phyloP scores from a whole-genome alignment of 495 filamentous ascomycete genomes.

The Amorphotheca resinae region DNA sequence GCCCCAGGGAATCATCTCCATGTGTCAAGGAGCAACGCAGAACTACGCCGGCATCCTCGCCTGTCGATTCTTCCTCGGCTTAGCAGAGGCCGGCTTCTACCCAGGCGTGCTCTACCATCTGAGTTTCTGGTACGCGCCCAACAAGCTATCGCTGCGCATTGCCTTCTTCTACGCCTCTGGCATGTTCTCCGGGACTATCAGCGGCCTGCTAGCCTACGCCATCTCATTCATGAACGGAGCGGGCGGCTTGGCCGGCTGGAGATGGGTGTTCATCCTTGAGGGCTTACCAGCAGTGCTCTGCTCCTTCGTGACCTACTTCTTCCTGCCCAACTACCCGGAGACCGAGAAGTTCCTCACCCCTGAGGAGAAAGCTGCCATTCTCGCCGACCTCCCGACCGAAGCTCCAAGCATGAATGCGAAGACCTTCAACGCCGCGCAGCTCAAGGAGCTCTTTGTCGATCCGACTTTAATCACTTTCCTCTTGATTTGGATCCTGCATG shows the following conservation, averaged over 20 bases:
- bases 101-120: slow-evolving; percentile 48
- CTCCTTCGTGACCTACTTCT: slow-evolving; percentile 25
- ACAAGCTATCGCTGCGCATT: slow-evolving; percentile 58
- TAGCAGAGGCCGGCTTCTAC: slow-evolving; percentile 64
- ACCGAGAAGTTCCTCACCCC: slow-evolving; percentile 27
- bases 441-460: slow-evolving; percentile 22
- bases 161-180: slow-evolving; percentile 42
- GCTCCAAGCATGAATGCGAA: neutral
- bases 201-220: slow-evolving; percentile 39
- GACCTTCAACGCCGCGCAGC: slow-evolving; percentile 21
- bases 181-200: slow-evolving; percentile 38
- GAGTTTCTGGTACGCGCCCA: slow-evolving; percentile 54
- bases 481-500: slow-evolving; percentile 29
- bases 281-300: slow-evolving; percentile 29
- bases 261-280: slow-evolving; percentile 34
- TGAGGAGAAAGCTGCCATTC: slow-evolving; percentile 25
- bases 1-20: no score
- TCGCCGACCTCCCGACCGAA: slow-evolving; percentile 10
- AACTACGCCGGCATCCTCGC: slow-evolving; percentile 57
- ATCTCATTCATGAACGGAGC: slow-evolving; percentile 42
- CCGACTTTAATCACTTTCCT: slow-evolving; percentile 30
- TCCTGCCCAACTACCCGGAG: slow-evolving; percentile 32
- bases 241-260: slow-evolving; percentile 33
- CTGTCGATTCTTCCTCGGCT: slow-evolving; percentile 55
- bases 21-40: no score